phyloP scores from a whole-genome alignment of 1,139 yeast species.

The Suhomyces yuchorum region DNA sequence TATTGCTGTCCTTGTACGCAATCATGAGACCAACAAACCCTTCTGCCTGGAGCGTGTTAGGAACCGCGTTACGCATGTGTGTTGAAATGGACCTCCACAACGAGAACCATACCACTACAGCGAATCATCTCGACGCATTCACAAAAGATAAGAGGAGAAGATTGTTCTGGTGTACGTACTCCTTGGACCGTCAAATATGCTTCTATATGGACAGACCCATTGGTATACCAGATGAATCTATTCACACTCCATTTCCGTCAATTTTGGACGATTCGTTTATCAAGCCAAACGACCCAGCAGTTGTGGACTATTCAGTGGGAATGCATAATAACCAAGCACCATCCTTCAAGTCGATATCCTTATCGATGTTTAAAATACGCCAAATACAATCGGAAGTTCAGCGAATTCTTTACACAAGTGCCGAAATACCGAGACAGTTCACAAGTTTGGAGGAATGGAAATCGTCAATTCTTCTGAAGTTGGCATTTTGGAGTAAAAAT shows the following conservation, averaged over 20 bases:
- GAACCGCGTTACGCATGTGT: constrained; percentile 75
- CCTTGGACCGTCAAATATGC: constrained; percentile 78
- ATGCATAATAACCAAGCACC: constrained; percentile 8
- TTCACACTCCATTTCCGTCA: constrained; percentile 69
- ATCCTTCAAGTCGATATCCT: constrained; percentile 65
- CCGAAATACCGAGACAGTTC: constrained; percentile 68
- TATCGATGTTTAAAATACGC: constrained; percentile 67
- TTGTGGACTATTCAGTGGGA: constrained; percentile 12
- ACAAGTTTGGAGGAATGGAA: constrained; percentile 62
- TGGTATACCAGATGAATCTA: constrained; percentile 72
- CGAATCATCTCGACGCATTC: constrained; percentile 49
- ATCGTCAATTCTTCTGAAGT: constrained; percentile 45
- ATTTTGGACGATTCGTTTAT: constrained; percentile 71
- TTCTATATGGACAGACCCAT: constrained; percentile 73
- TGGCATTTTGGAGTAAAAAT: constrained; percentile 62
- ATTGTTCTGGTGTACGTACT: constrained; percentile 86
- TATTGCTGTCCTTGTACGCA: constrained; percentile 69
- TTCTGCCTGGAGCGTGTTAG: constrained; percentile 90
- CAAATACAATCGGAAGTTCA: constrained; percentile 79
- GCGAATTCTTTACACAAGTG: constrained; percentile 66
- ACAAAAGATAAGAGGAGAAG: constrained; percentile 72
- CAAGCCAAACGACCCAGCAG: constrained; percentile 24
- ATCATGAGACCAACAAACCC: constrained; percentile 78
- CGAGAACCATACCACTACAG: constrained; percentile 36
- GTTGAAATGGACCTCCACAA: constrained; percentile 74